Evolutionary conservation across 371 early-diverging fungal species (phyloP).

Genomic region (Ordospora pajunii): DNA sequence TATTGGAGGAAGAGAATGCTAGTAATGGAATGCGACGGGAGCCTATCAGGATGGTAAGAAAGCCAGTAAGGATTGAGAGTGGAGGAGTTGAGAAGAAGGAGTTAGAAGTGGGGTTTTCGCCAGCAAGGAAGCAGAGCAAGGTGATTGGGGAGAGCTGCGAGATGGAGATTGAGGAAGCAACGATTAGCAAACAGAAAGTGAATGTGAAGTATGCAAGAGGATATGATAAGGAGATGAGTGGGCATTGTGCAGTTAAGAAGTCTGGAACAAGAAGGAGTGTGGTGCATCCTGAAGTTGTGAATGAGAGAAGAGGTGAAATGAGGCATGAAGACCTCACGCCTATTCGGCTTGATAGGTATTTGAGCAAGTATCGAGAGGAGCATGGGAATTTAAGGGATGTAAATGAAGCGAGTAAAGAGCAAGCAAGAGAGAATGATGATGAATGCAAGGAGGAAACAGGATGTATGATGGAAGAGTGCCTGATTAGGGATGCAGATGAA

Average conservation of each 20-base stretch:
- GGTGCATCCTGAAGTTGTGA: not conserved
- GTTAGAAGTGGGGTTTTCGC: not conserved
- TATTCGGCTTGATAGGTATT: constrained; percentile 30
- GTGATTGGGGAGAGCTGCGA: not conserved
- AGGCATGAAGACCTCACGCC: constrained; percentile 40
- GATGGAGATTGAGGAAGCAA: not conserved
- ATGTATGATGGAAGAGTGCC: not conserved
- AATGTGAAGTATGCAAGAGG: not conserved
- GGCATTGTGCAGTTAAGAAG: not conserved
- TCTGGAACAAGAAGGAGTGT: not conserved
- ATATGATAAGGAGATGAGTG: not conserved
- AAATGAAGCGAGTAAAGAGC: not conserved
- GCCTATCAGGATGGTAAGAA: not conserved
- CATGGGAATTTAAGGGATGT: constrained; percentile 5
- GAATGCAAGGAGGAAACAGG: not conserved
- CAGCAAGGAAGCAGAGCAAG: not conserved
- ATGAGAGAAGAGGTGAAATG: not conserved
- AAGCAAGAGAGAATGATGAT: no score
- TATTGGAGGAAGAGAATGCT: not conserved
- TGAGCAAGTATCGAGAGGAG: constrained; percentile 22
- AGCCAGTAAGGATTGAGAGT: not conserved
- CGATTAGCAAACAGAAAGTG: not conserved
- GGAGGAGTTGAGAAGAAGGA: not conserved
- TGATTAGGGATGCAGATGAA: not conserved
- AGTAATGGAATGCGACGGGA: not conserved